A percentile compares a stretch with the other conserved stretches of the same genome.
These are phyloP conservation scores for Puccinia novopanici DNA, from an alignment of 1,284 basidiomycete genomes.

Conservation along the genomic window DNA sequence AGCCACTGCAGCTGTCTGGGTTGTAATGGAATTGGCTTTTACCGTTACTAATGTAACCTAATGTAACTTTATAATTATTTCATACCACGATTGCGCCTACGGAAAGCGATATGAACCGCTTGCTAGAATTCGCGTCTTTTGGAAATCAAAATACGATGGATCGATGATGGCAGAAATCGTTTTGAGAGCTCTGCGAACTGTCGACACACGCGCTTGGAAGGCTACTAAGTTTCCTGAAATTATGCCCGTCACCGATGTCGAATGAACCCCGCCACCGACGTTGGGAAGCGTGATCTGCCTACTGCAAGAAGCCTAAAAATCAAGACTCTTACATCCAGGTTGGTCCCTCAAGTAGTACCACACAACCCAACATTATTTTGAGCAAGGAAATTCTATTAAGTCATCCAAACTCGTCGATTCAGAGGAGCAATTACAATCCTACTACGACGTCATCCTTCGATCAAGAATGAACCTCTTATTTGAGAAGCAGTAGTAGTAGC, in stretches of 20 bases:
- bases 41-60: slow-evolving; percentile 73
- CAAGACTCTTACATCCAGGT: too few species aligned
- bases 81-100: slow-evolving; percentile 69
- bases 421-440: too few species aligned
- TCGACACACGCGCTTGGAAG: slow-evolving; percentile 77
- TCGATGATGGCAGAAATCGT: slow-evolving; percentile 83
- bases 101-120: slow-evolving; percentile 73
- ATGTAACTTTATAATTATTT: slow-evolving; percentile 93
- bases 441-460: too few species aligned
- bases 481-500: too few species aligned
- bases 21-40: slow-evolving; percentile 75
- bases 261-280: too few species aligned
- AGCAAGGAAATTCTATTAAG: too few species aligned
- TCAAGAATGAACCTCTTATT: too few species aligned
- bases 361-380: too few species aligned
- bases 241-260: slow-evolving; percentile 82
- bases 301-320: too few species aligned
- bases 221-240: slow-evolving; percentile 89
- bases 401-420: too few species aligned
- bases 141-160: slow-evolving; percentile 81
- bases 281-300: too few species aligned
- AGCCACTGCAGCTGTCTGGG: slow-evolving; percentile 67
- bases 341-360: too few species aligned
- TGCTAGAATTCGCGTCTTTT: slow-evolving; percentile 75
- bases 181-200: slow-evolving; percentile 85